A percentile compares a stretch with the other conserved stretches of the same genome.
Conservation (phyloP, 805 yeast genomes). For the Candida mattraensis region DNA sequence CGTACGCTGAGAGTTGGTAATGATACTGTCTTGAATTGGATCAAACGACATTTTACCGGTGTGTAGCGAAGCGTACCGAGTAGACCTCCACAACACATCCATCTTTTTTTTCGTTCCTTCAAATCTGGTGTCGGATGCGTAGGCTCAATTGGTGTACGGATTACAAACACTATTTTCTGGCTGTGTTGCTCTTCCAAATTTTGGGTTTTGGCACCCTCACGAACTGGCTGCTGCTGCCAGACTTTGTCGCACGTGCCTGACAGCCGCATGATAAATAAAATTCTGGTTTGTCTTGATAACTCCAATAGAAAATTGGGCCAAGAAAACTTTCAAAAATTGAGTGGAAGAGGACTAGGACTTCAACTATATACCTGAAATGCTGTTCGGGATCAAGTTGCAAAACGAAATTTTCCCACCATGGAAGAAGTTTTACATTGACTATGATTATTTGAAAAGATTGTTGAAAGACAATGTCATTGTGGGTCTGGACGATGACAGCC, state of each 20-base stretch:
- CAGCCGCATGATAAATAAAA: no score
- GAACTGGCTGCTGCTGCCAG: no score
- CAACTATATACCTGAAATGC: conserved; percentile 48
- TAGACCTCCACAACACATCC: neutral
- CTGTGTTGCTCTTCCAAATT: neutral
- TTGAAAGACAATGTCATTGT: conserved; percentile 63
- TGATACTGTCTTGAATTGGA: conserved; percentile 29
- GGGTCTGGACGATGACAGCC: conserved; percentile 4
- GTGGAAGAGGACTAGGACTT: no score
- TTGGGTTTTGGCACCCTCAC: neutral
- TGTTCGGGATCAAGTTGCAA: conserved; percentile 81
- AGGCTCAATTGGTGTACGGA: conserved; percentile 9
- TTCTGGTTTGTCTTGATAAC: no score
- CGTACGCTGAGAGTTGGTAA: conserved; percentile 4
- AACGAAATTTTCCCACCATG: conserved; percentile 86
- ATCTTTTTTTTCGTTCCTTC: neutral
- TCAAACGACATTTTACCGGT: conserved; percentile 32
- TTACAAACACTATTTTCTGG: conserved; percentile 1
- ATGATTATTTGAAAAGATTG: conserved; percentile 62
- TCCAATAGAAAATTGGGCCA: no score
- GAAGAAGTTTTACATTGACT: conserved; percentile 71
- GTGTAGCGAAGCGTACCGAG: neutral
- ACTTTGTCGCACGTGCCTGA: no score
- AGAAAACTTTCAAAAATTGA: no score
- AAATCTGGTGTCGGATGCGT: no score